Base-by-base conservation (phyloP, 306 rosid species). In the Ceratonia siliqua region DNA sequence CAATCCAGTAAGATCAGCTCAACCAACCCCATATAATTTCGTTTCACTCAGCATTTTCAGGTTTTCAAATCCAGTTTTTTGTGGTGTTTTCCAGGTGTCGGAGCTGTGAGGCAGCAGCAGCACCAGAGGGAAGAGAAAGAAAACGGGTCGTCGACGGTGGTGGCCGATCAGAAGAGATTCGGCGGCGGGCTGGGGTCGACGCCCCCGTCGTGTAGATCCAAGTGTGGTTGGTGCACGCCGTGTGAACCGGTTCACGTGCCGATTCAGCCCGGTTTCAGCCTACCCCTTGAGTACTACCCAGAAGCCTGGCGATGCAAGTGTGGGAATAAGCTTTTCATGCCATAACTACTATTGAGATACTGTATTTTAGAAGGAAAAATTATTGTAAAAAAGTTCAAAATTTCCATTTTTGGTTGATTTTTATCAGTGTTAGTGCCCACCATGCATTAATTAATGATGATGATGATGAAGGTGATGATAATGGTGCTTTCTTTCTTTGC, bases 221-320 rank as follows among this genome's bases (percentile, higher is more conserved):
- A 85, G 86, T 94, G 98, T 13, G 97, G 96, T 3, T 84, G 84
- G 83, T 94, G 98, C 67, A 78, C 57, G 7, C 98, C 98, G 0
- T 94, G 98, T 66, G 32, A 77, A 18, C 85, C 98, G 56, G 98
- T 94, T 38, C 98, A 87, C 71, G 94, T 91, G 18, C 86, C 98
- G 49, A 85, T 94, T 36, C 94, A 88, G 17, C 97, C 98, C 4
- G 97, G 98, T 65, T 12, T 88, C 59, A 83, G 82, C 56, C 43
- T 81, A 8, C 89, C 97, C 0, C 89, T 94, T 14, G 98, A 94
- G 88, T 94, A 94, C 53, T 94, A 94, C 58, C 98, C 98, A 0
- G 97, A 94, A 89, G 97, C 98, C 35, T 94, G 98, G 98, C 89
- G 98, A 42, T 94, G 98, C 89, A 84, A 87, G 80, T 94, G 98